Evolutionary conservation across 352 stramenopile species (phyloP).

Genomic region (Globisporangium cylindrosporum): DNA sequence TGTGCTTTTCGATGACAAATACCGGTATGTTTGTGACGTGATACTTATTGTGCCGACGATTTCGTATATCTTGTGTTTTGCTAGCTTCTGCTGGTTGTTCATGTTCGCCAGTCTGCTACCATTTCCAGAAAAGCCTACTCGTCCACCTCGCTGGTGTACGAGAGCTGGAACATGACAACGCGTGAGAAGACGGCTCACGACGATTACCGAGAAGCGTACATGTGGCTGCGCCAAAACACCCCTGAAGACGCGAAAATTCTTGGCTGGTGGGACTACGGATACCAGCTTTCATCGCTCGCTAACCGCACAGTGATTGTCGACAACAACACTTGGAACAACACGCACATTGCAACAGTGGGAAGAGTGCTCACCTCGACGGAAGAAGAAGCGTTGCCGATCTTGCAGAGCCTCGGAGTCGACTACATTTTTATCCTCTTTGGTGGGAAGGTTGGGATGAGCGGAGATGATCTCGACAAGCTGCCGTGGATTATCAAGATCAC

Average conservation of each 20-base stretch:
- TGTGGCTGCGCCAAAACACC: constrained; percentile 79
- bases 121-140: constrained; percentile 77
- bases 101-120: constrained; percentile 56
- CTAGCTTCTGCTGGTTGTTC: constrained; percentile 66
- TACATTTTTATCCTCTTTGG: constrained; percentile 82
- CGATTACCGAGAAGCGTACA: constrained; percentile 82
- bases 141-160: constrained; percentile 72
- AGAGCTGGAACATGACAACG: constrained; percentile 54
- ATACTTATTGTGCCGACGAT: not conserved
- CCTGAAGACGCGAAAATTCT: constrained; percentile 64
- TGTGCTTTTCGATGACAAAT: not conserved
- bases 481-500: constrained; percentile 93
- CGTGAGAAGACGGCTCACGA: constrained; percentile 47
- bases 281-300: constrained; percentile 77
- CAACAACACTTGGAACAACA: constrained; percentile 98
- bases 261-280: constrained; percentile 88
- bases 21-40: not conserved
- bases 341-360: constrained; percentile 94
- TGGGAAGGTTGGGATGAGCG: constrained; percentile 57
- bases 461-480: constrained; percentile 93
- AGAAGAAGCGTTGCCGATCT: constrained; percentile 64
- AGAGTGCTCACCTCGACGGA: constrained; percentile 72
- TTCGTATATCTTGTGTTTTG: constrained; percentile 10
- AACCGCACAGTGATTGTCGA: constrained; percentile 90
- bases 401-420: constrained; percentile 74